Base-by-base conservation (phyloP, 768 basidiomycete genomes). In the Termitomyces sp. region DNA sequence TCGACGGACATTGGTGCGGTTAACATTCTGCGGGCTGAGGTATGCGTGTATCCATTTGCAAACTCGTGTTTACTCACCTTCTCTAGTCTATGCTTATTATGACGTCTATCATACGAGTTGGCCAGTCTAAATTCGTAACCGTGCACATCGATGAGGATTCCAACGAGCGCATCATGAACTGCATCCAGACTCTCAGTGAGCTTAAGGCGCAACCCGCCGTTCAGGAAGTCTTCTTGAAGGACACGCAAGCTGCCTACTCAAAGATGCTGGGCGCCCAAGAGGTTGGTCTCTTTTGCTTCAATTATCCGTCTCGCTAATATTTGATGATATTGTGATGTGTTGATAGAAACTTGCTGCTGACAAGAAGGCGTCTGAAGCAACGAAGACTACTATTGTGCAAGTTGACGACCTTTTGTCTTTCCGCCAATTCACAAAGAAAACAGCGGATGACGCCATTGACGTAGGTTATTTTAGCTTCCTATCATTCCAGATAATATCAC, bases 81-180 rank as follows among this genome's bases (percentile, higher is more conserved):
- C 18, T 46, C 16, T 64, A 92, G 89, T 86, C 92, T 6, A 98
- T 99, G 92, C 80, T 99, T 54, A 93, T 98, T 69, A 98, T 99
- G 97, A 88, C 94, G 1, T 97, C 94, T 9, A 80, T 94, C 69
- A 91, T 98, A 68, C 93, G 97, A 49, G 92, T 98, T 56, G 97
- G 97, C 38, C 96, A 98, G 74, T 95, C 94, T 54, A 96, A 95
- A 69, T 95, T 96, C 64, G 90, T 89, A 45, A 85, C 91, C 0
- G 88, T 87, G 1, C 90, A 92, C n/a, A 99, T 99, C 63, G 97
- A 99, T 75, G 97, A 99, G 70, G 97, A 99, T 70, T 95, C 94
- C 6, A 89, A 85, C 63, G 97, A 99, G 72, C 87, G 97, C 26
- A 93, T 99, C 72, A 83, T 97, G 80, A 92, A 89, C 71, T 99